phyloP scores from a whole-genome alignment of 768 basidiomycete genomes.

The Ramaria rubella region DNA sequence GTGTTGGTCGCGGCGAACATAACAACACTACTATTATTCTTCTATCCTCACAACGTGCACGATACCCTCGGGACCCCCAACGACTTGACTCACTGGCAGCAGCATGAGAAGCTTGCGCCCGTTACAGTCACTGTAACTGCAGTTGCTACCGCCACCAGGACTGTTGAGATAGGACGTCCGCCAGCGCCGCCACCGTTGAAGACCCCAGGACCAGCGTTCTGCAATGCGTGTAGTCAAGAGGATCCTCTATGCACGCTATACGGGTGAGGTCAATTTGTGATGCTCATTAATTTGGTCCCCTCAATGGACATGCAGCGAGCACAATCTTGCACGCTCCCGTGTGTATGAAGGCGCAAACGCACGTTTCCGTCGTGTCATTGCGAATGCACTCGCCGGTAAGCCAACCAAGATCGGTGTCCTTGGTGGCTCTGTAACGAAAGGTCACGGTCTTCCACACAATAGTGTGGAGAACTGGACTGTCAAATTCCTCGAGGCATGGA shows the following conservation, averaged over 20 bases:
- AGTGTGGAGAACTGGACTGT: slow-evolving; percentile 7
- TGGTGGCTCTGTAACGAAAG: slow-evolving; percentile 9
- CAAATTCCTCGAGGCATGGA: slow-evolving; percentile 3
- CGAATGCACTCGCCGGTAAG: slow-evolving; percentile 4
- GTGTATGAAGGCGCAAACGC: slow-evolving; percentile 13
- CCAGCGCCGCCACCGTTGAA: neutral
- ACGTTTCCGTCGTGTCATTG: slow-evolving; percentile 10
- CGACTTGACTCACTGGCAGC: neutral
- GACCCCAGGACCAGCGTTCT: slow-evolving; percentile 5
- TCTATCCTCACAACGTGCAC: neutral
- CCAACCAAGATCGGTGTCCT: slow-evolving; percentile 9
- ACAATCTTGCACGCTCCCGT: slow-evolving; percentile 13
- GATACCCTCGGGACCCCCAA: neutral
- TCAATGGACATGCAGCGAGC: neutral
- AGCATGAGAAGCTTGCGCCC: neutral
- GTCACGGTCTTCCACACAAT: slow-evolving; percentile 7
- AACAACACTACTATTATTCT: neutral
- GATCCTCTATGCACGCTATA: slow-evolving; percentile 4
- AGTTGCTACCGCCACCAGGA: neutral
- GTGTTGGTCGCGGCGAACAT: neutral
- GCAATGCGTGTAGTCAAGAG: slow-evolving; percentile 3
- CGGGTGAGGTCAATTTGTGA: neutral
- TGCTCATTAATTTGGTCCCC: neutral
- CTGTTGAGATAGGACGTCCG: neutral
- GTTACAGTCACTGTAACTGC: neutral